phyloP scores from a whole-genome alignment of 2,329 filamentous ascomycete species.

The Arthroderma sp. region DNA sequence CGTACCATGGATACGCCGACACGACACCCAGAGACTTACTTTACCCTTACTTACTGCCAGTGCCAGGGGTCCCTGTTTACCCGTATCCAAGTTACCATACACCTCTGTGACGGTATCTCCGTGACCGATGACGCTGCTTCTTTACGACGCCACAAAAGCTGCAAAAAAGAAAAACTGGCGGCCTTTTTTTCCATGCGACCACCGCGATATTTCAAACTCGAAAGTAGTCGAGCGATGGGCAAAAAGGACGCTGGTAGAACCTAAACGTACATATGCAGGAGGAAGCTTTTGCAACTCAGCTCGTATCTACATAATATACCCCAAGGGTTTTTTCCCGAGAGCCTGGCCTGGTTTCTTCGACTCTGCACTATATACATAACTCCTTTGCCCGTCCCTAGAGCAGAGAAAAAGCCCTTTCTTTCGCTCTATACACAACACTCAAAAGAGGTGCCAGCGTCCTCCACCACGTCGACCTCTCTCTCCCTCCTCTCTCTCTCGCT shows the following conservation, averaged over 20 bases:
- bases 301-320: background rate
- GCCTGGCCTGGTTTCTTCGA: background rate
- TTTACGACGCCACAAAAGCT: background rate
- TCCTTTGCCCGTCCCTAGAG: background rate
- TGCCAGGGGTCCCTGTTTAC: no score
- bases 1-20: constrained; percentile 1
- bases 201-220: no score
- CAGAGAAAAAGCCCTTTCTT: constrained; percentile 3
- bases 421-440: background rate
- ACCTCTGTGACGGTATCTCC: background rate
- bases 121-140: background rate
- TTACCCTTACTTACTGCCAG: background rate
- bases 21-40: background rate
- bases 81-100: no score
- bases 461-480: background rate
- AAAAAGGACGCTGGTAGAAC: background rate
- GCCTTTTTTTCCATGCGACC: no score
- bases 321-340: background rate
- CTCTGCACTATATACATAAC: background rate
- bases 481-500: constrained; percentile 6
- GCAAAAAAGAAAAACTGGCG: background rate
- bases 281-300: constrained; percentile 6
- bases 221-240: background rate
- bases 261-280: constrained; percentile 6
- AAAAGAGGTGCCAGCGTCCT: constrained; percentile 5